Evolutionary conservation across 2,329 filamentous ascomycete species (phyloP), one percentile per base, ranked within the genome.

Genomic region (Colletotrichum sublineola): DNA sequence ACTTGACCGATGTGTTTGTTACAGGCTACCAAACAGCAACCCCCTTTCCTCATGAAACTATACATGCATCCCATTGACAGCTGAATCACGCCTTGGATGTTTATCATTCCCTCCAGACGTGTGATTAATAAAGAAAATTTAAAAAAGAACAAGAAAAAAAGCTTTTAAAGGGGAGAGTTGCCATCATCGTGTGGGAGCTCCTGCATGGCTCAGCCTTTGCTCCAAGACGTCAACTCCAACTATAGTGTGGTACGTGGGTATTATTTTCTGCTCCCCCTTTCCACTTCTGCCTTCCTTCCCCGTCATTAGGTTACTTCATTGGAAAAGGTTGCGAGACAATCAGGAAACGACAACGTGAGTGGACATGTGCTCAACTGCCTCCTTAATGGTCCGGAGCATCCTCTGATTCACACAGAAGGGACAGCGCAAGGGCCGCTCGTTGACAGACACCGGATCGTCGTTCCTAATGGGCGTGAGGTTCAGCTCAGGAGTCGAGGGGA

Each of bases 401-500:
- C 89, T 84, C 75, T 89, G 86, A 75, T 90, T 91, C 46, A 91
- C 84, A 73, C 89, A 91, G 75, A 89, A 91, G 1, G 89, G 89
- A 74, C 89, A 91, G 24, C 88, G 83, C 38, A 89, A 78, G 2
- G 88, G 87, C 29, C 84, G 79, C 46, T 90, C 86, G 42, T 82
- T 81, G 7, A 80, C 79, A 5, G 85, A 82, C 38, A 87, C 77
- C 9, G 86, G 84, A 5, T 80, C 83, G 20, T 85, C 85, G 20
- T 86, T 85, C 38, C 87, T 84, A 60, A 89, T 89, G 1, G 88
- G 88, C 3, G 88, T 89, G 52, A 90, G 81, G 5, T 84, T 88
- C 44, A 90, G 81, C 46, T 88, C 85, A 11, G 79, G 75, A 76
- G 78, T 63, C 74, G 74, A 74, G 74, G 56, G 69, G 40, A 68